Conservation (phyloP, 495 filamentous ascomycete genomes). For the Hyaloscypha variabilis region DNA sequence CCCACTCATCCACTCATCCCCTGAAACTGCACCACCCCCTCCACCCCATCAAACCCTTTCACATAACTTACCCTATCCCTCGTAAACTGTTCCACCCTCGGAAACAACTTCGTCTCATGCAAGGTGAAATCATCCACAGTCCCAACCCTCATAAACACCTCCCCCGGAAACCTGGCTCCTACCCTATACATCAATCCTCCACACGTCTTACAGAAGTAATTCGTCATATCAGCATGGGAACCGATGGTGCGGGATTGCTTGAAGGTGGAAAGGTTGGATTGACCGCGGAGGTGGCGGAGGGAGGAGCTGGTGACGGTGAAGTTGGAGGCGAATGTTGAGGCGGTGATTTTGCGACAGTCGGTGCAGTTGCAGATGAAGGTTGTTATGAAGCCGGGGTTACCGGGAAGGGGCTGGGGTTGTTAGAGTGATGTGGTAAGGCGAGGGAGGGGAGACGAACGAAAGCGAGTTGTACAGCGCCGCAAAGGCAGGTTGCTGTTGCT, state of each 20-base stretch:
- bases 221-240: slow-evolving; percentile 51
- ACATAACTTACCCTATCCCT: slow-evolving; percentile 50
- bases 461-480: slow-evolving; percentile 55
- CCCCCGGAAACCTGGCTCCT: slow-evolving; percentile 35
- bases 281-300: slow-evolving; percentile 49
- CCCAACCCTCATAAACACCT: slow-evolving; percentile 51
- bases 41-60: slow-evolving; percentile 20
- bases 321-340: slow-evolving; percentile 61
- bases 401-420: slow-evolving; percentile 12
- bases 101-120: slow-evolving; percentile 53
- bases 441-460: slow-evolving; percentile 39
- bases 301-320: slow-evolving; percentile 47
- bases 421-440: slow-evolving; percentile 14
- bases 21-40: slow-evolving; percentile 33
- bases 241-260: slow-evolving; percentile 42
- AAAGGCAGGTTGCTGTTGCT: slow-evolving; percentile 58
- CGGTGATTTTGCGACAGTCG: slow-evolving; percentile 61
- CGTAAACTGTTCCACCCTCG: slow-evolving; percentile 45
- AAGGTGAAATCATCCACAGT: slow-evolving; percentile 57
- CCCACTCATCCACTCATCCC: background rate
- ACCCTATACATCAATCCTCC: slow-evolving; percentile 57
- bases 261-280: slow-evolving; percentile 44
- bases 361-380: slow-evolving; percentile 59
- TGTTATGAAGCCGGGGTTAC: slow-evolving; percentile 45
- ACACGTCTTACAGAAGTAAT: slow-evolving; percentile 56